phyloP scores from a whole-genome alignment of 2,329 filamentous ascomycete species.

The Pestalotiopsis sp. region DNA sequence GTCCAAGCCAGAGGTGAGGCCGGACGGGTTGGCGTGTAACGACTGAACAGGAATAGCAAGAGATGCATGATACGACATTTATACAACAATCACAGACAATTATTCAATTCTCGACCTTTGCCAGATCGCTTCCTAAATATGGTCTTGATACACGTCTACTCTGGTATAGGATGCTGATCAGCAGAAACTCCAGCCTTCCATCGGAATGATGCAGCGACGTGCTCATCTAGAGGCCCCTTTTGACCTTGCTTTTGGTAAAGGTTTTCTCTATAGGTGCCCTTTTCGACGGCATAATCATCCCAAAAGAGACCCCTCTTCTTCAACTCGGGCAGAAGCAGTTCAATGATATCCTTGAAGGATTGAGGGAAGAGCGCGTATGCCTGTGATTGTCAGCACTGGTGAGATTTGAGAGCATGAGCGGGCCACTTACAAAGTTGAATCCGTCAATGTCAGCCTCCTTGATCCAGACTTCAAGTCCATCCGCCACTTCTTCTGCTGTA shows the following conservation, averaged over 20 bases:
- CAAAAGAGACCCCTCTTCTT: constrained; percentile 61
- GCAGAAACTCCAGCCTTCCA: constrained; percentile 37
- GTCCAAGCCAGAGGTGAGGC: constrained; percentile 47
- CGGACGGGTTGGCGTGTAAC: constrained; percentile 3
- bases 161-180: constrained; percentile 32
- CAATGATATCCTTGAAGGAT: constrained; percentile 69
- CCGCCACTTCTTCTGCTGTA: constrained; percentile 65
- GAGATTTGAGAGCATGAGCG: neutral
- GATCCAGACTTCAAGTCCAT: constrained; percentile 70
- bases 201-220: constrained; percentile 54
- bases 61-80: neutral
- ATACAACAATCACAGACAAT: neutral
- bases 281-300: constrained; percentile 55
- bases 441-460: constrained; percentile 72
- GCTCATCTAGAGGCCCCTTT: constrained; percentile 51
- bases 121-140: neutral
- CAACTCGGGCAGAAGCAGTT: constrained; percentile 67
- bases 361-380: constrained; percentile 70
- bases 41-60: neutral
- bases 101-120: neutral
- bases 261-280: constrained; percentile 65
- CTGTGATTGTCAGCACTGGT: constrained; percentile 26
- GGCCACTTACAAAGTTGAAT: constrained; percentile 67
- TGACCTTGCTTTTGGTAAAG: constrained; percentile 55
- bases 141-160: constrained; percentile 16